Percentiles rank a stretch among this genome's conserved stretches.
phyloP scores from a whole-genome alignment of 2,329 filamentous ascomycete genomes.

The Chalaropsis thielavioides region DNA sequence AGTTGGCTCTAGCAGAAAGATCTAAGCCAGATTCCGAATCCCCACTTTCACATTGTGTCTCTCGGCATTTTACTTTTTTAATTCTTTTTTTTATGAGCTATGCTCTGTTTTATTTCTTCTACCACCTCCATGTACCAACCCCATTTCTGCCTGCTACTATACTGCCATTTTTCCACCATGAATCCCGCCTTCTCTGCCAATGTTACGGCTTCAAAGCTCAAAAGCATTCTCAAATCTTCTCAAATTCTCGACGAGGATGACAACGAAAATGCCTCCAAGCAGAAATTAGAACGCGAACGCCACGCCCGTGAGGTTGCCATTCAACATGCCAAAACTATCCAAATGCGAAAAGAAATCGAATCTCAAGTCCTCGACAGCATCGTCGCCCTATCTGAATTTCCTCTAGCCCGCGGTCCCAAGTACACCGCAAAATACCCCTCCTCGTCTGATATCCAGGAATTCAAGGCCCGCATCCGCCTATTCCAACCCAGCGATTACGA shows the following conservation, averaged over 20 bases:
- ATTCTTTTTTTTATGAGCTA: not conserved
- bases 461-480: conserved; percentile 50
- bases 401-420: conserved; percentile 25
- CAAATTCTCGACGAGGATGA: conserved; percentile 22
- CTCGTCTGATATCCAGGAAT: conserved; percentile 44
- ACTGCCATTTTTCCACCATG: conserved; percentile 5
- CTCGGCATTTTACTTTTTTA: not conserved
- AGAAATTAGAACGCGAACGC: conserved; percentile 10
- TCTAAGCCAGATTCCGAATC: not conserved
- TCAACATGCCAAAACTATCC: conserved; percentile 68
- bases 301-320: conserved; percentile 51
- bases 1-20: not conserved
- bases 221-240: conserved; percentile 47
- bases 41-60: not conserved
- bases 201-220: conserved; percentile 25
- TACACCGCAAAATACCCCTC: conserved; percentile 35
- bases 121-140: not conserved
- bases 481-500: conserved; percentile 88
- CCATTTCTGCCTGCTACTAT: not conserved
- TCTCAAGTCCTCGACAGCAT: conserved; percentile 56
- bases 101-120: not conserved
- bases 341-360: conserved; percentile 69
- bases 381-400: conserved; percentile 52
- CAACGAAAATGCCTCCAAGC: not conserved
- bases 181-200: conserved; percentile 6